Evolutionary conservation across 805 yeast species (phyloP), one percentile per base, ranked within the genome.

Genomic region (Saccharomyces eubayanus): DNA sequence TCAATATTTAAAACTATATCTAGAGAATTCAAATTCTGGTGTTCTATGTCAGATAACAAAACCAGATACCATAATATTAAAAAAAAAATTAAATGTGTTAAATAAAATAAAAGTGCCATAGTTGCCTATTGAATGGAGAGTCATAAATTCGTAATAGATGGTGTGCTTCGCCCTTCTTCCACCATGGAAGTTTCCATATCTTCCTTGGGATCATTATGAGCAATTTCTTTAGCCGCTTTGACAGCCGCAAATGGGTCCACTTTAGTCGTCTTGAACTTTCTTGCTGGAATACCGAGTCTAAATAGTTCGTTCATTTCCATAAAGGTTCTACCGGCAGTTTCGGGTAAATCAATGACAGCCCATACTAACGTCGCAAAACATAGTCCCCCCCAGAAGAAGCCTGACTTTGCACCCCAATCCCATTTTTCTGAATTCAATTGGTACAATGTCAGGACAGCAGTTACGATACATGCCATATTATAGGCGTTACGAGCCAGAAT

Each of bases 261-360:
- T 41, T 68, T 68, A 30, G 77, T 70, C 31, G 53, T 50, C 53
- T 66, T 68, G 69, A 78, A 78, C 60, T 74, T 67, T 66, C 82
- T 75, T 6, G 82, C 80, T 10, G 78, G 77, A 55, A 77, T 59
- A 6, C 60, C 52, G 52, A 60, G 64, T 43, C 64, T 72, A 67
- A 82, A 83, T 70, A 83, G 68, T 52, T 71, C 69, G 65, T 82
- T 87, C 62, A 83, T 70, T 62, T 83, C 87, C 50, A 81, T 84
- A 62, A 72, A 81, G 0, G 86, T 79, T 64, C 83, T 74, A 50
- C 75, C 77, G 58, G 73, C 73, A 29, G 85, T 78, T 65, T 83
- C 88, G 8, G 88, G 87, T 51, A 82, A 70, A 50, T 78, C 75
- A 65, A 79, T 76, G 65, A 69, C 76, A 36, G 73, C 67, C 80